phyloP scores from a whole-genome alignment of 805 yeast genomes.

The Metschnikowia anglica region DNA sequence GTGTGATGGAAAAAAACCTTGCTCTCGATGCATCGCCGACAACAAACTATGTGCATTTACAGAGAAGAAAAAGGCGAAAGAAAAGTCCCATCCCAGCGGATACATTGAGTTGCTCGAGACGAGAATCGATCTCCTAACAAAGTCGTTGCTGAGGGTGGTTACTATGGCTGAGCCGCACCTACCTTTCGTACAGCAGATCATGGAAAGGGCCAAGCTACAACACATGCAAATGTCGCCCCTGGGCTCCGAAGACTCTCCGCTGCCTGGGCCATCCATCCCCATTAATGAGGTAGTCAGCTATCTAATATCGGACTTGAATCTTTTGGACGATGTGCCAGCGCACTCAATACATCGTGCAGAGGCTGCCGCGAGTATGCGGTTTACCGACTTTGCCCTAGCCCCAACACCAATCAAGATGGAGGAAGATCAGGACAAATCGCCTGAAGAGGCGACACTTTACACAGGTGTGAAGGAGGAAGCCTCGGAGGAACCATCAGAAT shows the following conservation, averaged over 20 bases:
- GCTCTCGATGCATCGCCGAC: slow-evolving; percentile 53
- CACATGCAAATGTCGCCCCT: slow-evolving; percentile 5
- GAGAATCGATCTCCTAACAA: slow-evolving; percentile 51
- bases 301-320: slow-evolving; percentile 40
- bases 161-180: slow-evolving; percentile 31
- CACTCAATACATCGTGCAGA: background rate
- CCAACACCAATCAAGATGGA: too few species aligned
- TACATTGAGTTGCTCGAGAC: slow-evolving; percentile 65
- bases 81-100: slow-evolving; percentile 56
- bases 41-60: slow-evolving; percentile 61
- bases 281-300: slow-evolving; percentile 49
- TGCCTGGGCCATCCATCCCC: slow-evolving; percentile 26
- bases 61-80: slow-evolving; percentile 52
- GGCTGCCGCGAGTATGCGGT: slow-evolving; percentile 3
- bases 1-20: slow-evolving; percentile 63
- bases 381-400: slow-evolving; percentile 11
- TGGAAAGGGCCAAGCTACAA: slow-evolving; percentile 15
- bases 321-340: slow-evolving; percentile 27
- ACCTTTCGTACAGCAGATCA: slow-evolving; percentile 25
- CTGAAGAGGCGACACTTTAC: too few species aligned
- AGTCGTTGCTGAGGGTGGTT: slow-evolving; percentile 46
- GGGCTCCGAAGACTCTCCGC: slow-evolving; percentile 3
- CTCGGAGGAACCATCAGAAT: background rate
- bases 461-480: too few species aligned
- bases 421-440: too few species aligned